Evolutionary conservation across 192 early-diverging fungal genomes (phyloP).

Genomic region (Coemansia sp.): DNA sequence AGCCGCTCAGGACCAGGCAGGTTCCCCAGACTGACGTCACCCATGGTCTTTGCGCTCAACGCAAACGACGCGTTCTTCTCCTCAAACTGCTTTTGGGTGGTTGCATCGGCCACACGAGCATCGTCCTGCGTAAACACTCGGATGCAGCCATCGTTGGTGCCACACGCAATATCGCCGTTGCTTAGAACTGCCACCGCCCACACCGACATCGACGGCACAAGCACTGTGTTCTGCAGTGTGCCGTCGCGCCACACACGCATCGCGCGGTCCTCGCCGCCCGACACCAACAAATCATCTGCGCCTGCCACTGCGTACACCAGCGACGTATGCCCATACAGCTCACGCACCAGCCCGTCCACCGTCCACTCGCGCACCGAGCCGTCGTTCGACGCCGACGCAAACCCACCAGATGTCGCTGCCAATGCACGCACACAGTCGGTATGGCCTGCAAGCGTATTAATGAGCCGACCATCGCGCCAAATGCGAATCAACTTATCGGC

Average conservation of each 20-base stretch:
- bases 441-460: slow-evolving; percentile 75
- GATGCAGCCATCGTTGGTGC: slow-evolving; percentile 76
- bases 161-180: slow-evolving; percentile 84
- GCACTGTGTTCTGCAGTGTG: slow-evolving; percentile 72
- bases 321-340: slow-evolving; percentile 83
- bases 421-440: slow-evolving; percentile 88
- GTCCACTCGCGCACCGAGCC: slow-evolving; percentile 85
- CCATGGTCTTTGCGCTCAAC: slow-evolving; percentile 58
- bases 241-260: slow-evolving; percentile 81
- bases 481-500: slow-evolving; percentile 89
- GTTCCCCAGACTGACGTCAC: slow-evolving; percentile 77
- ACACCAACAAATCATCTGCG: slow-evolving; percentile 75
- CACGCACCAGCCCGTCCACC: slow-evolving; percentile 58
- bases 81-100: slow-evolving; percentile 42
- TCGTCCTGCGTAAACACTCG: slow-evolving; percentile 73
- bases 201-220: slow-evolving; percentile 85
- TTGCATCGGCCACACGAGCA: slow-evolving; percentile 61
- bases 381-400: slow-evolving; percentile 90
- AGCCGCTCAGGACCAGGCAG: slow-evolving; percentile 78
- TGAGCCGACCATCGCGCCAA: slow-evolving; percentile 72
- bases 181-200: slow-evolving; percentile 80
- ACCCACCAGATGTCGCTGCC: slow-evolving; percentile 60
- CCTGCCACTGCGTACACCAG: slow-evolving; percentile 84
- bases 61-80: slow-evolving; percentile 48
- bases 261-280: slow-evolving; percentile 91